Base-by-base conservation (phyloP, 805 yeast species). In the Saccharomycopsis guyanensis region DNA sequence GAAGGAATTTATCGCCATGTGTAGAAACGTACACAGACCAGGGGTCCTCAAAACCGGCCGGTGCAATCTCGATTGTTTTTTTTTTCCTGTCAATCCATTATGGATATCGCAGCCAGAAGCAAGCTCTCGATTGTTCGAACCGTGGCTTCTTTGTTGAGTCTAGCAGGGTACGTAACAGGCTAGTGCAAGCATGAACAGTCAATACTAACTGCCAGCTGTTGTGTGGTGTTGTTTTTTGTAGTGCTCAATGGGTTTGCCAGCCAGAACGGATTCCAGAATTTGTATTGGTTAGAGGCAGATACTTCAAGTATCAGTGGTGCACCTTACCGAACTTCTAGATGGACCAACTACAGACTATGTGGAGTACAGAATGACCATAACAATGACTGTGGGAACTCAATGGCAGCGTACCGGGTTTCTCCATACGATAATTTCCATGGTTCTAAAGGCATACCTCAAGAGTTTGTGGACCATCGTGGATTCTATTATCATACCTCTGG, bases 361-460 rank as follows among this genome's bases (percentile, higher is more conserved):
- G 43, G 43, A 15, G 35, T 24, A 8, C n/a, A n/a, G 15, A 25
- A 25, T 18, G 16, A 13, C 16, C 13, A 25, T 16, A 40, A 40
- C 16, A 12, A 13, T 24, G 16, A 23, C 13, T 40, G 43, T 25
- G 40, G 42, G 7, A 12, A 24, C 12, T 13, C 16, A 7, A 22
- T 16, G n/a, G 43, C 43, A 16, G 43, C 39, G 10, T 16, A n/a
- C 2, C 12, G 13, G 19, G 79, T 84, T 46, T 82, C 89, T 6
- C 91, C 91, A 29, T 72, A 66, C 36, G 88, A 84, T 61, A 84
- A 84, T 66, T 84, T 82, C 55, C 70, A 70, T 45, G 78, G 85
- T 49, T 58, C 68, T 16, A 56, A 55, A 2, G 66, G 68, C 48
- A 69, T 82, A 27, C 88, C 88, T 43, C 45, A 56, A 3, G 70